Evolutionary conservation across 352 stramenopile species (phyloP), one percentile per base, ranked within the genome.

Genomic region (Globisporangium uncinulatum): DNA sequence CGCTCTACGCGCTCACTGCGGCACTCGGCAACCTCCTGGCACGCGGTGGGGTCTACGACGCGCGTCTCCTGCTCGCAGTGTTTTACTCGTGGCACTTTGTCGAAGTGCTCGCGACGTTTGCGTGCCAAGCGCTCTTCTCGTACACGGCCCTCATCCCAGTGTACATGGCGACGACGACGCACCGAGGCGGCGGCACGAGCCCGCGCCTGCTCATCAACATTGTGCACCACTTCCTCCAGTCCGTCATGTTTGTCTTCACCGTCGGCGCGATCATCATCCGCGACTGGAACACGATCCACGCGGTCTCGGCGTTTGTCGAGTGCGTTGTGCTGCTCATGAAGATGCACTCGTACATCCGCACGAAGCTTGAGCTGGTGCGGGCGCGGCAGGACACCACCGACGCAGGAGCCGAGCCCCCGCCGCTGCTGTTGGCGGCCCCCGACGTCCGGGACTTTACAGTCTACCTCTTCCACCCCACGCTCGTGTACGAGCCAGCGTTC

Each of bases 401-500:
- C 24, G 24, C 24, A 29, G 24, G 24, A 29, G 4, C 24, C 24
- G 24, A 29, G 24, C 24, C 24, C 24, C 34, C 10, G 34, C 34
- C 10, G 2, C 1, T 13, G 34, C 54, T 56, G 17, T 31, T 61
- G 11, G 69, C 73, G 0, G 67, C 50, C 1, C 66, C 71, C 15
- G 67, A 65, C 17, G 24, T 88, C 46, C 77, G 79, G 59, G 72
- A 88, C 65, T 92, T 63, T 39, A 85, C 76, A 1, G 66, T 92
- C 54, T 89, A 92, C 50, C 67, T 89, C 37, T 61, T 91, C 13
- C 80, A 79, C 55, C 94, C 94, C 46, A 97, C 94, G 34, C 69
- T 98, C 5, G 95, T 97, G n/a, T 98, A 98, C 61, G 92, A 98
- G 64, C 94, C 96, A 17, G 84, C 77, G 6, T 98, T 93, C 56